These are phyloP conservation scores for Alternaria sp. DNA, from an alignment of 2,329 filamentous ascomycete species.

Conservation along the genomic window DNA sequence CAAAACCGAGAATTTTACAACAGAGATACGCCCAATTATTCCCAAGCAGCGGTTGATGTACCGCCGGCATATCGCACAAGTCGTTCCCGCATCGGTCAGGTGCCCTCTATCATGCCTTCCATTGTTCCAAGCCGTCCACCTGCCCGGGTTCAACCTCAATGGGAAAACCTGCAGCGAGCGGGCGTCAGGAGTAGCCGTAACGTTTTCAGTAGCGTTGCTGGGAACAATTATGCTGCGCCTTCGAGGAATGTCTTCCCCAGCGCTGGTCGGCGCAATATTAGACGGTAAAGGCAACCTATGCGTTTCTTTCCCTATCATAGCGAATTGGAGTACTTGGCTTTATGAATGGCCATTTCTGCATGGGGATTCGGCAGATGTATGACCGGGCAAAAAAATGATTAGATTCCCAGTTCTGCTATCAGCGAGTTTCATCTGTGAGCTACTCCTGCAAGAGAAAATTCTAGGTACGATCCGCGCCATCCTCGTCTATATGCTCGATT, in stretches of 20 bases:
- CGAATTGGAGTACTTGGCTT: not conserved
- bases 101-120: conserved; percentile 27
- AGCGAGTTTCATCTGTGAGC: not conserved
- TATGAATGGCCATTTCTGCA: not conserved
- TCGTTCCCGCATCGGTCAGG: conserved; percentile 13
- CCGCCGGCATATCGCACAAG: conserved; percentile 7
- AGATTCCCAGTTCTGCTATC: not conserved
- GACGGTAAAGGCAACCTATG: conserved; percentile 14
- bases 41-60: conserved; percentile 9
- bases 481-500: not conserved
- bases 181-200: conserved; percentile 35
- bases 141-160: conserved; percentile 19
- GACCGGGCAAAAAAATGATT: not conserved
- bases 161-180: conserved; percentile 21
- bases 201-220: not conserved
- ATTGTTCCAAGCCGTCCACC: conserved; percentile 15
- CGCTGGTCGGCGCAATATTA: conserved; percentile 26
- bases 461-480: not conserved
- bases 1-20: conserved; percentile 1
- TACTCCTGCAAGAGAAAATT: not conserved
- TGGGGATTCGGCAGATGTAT: not conserved
- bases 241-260: conserved; percentile 12
- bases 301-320: not conserved
- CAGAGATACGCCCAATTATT: conserved; percentile 1
- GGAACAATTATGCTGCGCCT: conserved; percentile 2